These are phyloP conservation scores for Protea cynaroides DNA, from an alignment of 164 flowering plant species.

Conservation along the genomic window DNA sequence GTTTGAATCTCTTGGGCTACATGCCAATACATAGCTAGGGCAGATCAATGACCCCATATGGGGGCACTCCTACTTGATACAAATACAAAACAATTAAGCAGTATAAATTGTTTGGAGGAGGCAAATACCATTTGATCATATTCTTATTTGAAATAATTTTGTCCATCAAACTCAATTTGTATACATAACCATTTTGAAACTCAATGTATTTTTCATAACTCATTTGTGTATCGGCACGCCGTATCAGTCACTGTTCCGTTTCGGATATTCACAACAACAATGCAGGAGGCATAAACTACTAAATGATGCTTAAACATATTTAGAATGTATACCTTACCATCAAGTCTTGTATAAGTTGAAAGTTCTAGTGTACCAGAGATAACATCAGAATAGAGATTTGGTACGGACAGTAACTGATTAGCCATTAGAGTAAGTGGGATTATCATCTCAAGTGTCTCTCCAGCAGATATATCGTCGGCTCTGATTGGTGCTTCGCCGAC, in stretches of 20 bases:
- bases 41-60: too few species aligned
- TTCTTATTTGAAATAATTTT: too few species aligned
- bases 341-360: constrained; percentile 21
- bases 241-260: constrained; percentile 25
- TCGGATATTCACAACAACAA: constrained; percentile 30
- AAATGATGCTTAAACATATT: constrained; percentile 42
- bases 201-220: constrained; percentile 18
- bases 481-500: constrained; percentile 70
- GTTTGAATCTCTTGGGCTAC: too few species aligned
- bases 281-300: constrained; percentile 44
- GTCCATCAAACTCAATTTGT: too few species aligned
- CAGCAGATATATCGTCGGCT: constrained; percentile 42
- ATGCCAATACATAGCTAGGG: too few species aligned
- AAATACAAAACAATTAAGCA: too few species aligned
- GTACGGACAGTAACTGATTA: constrained; percentile 33
- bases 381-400: constrained; percentile 24
- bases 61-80: too few species aligned
- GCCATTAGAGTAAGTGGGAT: constrained; percentile 55
- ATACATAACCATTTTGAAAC: too few species aligned
- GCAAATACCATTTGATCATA: too few species aligned
- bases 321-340: constrained; percentile 51
- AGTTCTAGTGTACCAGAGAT: constrained; percentile 25
- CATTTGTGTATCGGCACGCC: constrained; percentile 36
- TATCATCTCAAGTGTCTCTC: constrained; percentile 31
- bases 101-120: too few species aligned